Base-by-base conservation (phyloP, 306 rosid species). In the cucumber (Cucumis sativus) region DNA sequence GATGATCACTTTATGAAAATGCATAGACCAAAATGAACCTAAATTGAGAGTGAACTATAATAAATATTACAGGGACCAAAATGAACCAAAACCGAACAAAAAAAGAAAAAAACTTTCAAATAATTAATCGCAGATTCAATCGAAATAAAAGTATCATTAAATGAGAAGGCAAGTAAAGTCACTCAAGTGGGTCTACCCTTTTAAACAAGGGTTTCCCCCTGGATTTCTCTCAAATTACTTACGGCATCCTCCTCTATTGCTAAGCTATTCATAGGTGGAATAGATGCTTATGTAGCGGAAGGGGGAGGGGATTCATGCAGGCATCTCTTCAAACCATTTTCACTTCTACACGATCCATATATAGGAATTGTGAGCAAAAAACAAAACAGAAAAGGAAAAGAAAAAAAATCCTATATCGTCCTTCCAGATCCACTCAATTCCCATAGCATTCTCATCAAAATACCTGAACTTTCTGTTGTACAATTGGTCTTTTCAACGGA, bases 361-460 rank as follows among this genome's bases (percentile, higher is more conserved):
- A 12, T 71, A 49, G 17, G 21, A 71, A 71, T 28, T 16, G 33
- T 8, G 77, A 52, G 63, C 77, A 71, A 28, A 52, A 73, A 73
- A 51, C 5, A 15, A 25, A 72, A 52, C 2, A 25, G 17, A 35
- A 28, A 28, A 28, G 30, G 30, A 28, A 28, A 28, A 28, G 30
- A 28, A 28, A 28, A 51, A 51, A 51, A 51, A 51, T 72, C 62
- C 77, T 30, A 73, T 30, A 30, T 55, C 28, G 17, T 17, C 17
- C 77, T 73, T 73, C 40, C 62, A 30, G 45, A 52, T 17, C 61
- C 77, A 52, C 77, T 73, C 77, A 30, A 49, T 30, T 73, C 63
- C 56, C 3, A 28, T 43, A 68, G 30, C 16, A 73, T 16, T 18
- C 10, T 72, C 45, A 73, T 73, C 49, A 10, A 52, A 52, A 28